Evolutionary conservation across 352 stramenopile species (phyloP), one percentile per base, ranked within the genome.

Genomic region (Phytophthora europaea): DNA sequence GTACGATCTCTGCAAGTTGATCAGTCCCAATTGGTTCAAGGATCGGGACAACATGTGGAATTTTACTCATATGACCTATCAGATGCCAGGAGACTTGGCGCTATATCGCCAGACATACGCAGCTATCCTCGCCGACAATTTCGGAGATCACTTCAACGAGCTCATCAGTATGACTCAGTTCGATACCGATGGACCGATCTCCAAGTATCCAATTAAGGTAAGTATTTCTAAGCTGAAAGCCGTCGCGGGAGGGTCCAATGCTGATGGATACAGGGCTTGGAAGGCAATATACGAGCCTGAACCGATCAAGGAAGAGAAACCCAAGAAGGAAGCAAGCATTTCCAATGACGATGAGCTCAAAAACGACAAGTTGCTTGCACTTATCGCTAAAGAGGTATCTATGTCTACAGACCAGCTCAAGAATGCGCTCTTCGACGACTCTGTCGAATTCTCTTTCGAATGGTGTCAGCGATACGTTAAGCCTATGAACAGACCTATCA

Each of bases 221-320:
- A 55, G 48, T 18, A 34, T 55, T n/a, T 2, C 3, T 34, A 13
- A 34, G 48, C 48, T 55, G 6, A 55, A 55, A 9, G n/a, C 48
- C 18, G 13, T 55, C 16, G 48, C 48, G 6, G 48, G 23, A 31
- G 48, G 48, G 2, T n/a, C n/a, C 23, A 18, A 55, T 18, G 3
- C 2, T 18, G 13, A 15, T 36, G 50, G 20, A 10, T 56, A 56
- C 15, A 8, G 9, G 1, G 22, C 20, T 5, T 56, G 50, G 23
- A 56, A 56, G 23, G 50, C 15, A 8, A 56, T 38, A 22, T 16
- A 56, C n/a, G 50, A 56, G 20, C 50, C 50, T n/a, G 50, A 56
- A 12, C 50, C 50, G 6, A 38, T 56, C 12, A 36, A 56, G 23
- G 22, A 8, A 1, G 50, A 56, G 0, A 56, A 56, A 22, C 10